phyloP scores from a whole-genome alignment of 2,329 filamentous ascomycete species.

The Leptographium procerum region DNA sequence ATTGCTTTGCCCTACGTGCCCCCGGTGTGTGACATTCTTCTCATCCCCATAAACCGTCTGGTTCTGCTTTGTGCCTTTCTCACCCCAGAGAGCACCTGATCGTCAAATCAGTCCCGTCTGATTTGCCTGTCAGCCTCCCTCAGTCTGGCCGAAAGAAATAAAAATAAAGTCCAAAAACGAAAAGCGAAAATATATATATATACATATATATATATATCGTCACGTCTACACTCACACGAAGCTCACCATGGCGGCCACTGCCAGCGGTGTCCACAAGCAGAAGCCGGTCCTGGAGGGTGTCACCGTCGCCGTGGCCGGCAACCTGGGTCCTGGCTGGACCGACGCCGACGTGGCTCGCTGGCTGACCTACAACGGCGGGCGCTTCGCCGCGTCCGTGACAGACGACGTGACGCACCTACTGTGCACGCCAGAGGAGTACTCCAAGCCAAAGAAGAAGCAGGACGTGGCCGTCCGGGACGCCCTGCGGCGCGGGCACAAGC shows the following conservation, averaged over 20 bases:
- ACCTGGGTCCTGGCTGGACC: slow-evolving; percentile 36
- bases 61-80: background rate
- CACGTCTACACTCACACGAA: background rate
- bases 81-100: background rate
- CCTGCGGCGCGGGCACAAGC: background rate
- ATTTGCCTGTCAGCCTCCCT: too few species aligned
- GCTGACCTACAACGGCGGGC: slow-evolving; percentile 52
- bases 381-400: slow-evolving; percentile 38
- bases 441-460: slow-evolving; percentile 1
- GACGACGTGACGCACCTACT: slow-evolving; percentile 61
- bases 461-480: background rate
- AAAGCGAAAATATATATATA: too few species aligned
- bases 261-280: background rate
- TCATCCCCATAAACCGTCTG: background rate
- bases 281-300: slow-evolving; percentile 13
- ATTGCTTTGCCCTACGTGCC: background rate
- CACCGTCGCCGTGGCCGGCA: slow-evolving; percentile 43
- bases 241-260: background rate
- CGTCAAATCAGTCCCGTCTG: background rate
- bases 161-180: too few species aligned
- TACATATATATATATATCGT: too few species aligned
- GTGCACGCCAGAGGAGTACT: slow-evolving; percentile 49
- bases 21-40: background rate
- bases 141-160: too few species aligned
- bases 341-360: slow-evolving; percentile 52